A percentile compares a stretch with the other conserved stretches of the same genome.
Conservation (phyloP, 441 rosid genomes). For the Brassica balearica region DNA sequence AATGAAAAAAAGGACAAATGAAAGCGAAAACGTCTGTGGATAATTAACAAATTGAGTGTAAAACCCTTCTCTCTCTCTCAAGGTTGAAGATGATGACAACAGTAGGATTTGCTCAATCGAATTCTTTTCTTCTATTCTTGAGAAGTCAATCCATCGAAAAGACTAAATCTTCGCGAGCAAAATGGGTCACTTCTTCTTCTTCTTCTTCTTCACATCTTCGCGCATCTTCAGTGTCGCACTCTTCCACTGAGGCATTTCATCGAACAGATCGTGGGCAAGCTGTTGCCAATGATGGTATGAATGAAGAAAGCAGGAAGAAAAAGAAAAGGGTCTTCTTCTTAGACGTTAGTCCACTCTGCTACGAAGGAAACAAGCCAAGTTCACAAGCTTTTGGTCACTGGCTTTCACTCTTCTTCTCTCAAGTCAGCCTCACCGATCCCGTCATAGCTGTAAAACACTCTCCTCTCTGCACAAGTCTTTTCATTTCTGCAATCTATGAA, state of each 20-base stretch:
- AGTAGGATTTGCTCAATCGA: conserved; percentile 37
- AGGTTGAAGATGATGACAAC: conserved; percentile 42
- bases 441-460: conserved; percentile 74
- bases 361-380: conserved; percentile 77
- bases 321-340: conserved; percentile 83
- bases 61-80: not conserved
- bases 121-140: conserved; percentile 17
- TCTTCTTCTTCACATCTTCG: not conserved
- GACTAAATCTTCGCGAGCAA: not conserved
- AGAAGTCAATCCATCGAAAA: conserved; percentile 13
- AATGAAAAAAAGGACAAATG: not conserved
- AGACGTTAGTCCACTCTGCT: conserved; percentile 90
- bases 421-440: conserved; percentile 80
- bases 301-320: conserved; percentile 33
- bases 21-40: conserved; percentile 11
- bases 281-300: conserved; percentile 29
- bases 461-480: not conserved
- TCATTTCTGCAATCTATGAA: not conserved
- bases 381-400: conserved; percentile 71
- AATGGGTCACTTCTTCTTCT: conserved; percentile 32
- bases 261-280: conserved; percentile 56
- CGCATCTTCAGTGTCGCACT: not conserved
- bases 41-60: conserved; percentile 1
- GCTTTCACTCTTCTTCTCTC: conserved; percentile 82
- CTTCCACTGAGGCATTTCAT: conserved; percentile 49